A percentile compares a stretch with the other conserved stretches of the same genome.
phyloP scores from a whole-genome alignment of 2,329 filamentous ascomycete species.

The Fusarium beomiforme region DNA sequence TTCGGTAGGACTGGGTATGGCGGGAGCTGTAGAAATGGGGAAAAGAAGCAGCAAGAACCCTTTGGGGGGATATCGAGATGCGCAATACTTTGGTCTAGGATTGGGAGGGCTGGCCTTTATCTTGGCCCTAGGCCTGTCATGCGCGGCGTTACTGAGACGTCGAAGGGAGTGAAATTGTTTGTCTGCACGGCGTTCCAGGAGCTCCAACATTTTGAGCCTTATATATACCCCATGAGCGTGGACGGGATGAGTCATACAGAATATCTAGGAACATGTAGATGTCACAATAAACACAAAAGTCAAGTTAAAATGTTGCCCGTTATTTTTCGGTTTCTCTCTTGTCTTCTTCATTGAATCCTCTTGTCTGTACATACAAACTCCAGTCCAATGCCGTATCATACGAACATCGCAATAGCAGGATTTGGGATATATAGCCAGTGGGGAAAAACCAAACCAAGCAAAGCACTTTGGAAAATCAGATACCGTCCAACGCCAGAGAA shows the following conservation, averaged over 20 bases:
- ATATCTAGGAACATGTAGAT: neutral
- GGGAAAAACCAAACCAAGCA: slow-evolving; percentile 36
- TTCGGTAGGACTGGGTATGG: slow-evolving; percentile 40
- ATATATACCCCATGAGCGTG: slow-evolving; percentile 32
- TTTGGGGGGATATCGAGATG: slow-evolving; percentile 36
- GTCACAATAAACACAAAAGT: slow-evolving; percentile 3
- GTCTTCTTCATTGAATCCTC: slow-evolving; percentile 38
- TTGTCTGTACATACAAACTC: slow-evolving; percentile 44
- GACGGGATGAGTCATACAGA: neutral
- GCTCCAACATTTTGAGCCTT: neutral
- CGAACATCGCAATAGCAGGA: slow-evolving; percentile 21
- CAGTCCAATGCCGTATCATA: slow-evolving; percentile 38
- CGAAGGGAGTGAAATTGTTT: slow-evolving; percentile 17
- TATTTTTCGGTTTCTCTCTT: slow-evolving; percentile 37
- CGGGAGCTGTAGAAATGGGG: slow-evolving; percentile 37
- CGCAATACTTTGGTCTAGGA: slow-evolving; percentile 40
- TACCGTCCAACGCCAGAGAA: slow-evolving; percentile 39
- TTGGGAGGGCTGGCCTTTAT: slow-evolving; percentile 35
- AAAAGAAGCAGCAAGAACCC: slow-evolving; percentile 10
- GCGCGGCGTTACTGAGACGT: slow-evolving; percentile 28
- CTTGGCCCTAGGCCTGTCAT: slow-evolving; percentile 31
- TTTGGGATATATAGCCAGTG: slow-evolving; percentile 34
- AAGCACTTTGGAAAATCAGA: slow-evolving; percentile 31
- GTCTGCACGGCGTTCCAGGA: slow-evolving; percentile 1
- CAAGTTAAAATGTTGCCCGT: slow-evolving; percentile 34